These are phyloP conservation scores for Cladosporium sp. DNA, from an alignment of 2,329 filamentous ascomycete genomes.

Conservation along the genomic window DNA sequence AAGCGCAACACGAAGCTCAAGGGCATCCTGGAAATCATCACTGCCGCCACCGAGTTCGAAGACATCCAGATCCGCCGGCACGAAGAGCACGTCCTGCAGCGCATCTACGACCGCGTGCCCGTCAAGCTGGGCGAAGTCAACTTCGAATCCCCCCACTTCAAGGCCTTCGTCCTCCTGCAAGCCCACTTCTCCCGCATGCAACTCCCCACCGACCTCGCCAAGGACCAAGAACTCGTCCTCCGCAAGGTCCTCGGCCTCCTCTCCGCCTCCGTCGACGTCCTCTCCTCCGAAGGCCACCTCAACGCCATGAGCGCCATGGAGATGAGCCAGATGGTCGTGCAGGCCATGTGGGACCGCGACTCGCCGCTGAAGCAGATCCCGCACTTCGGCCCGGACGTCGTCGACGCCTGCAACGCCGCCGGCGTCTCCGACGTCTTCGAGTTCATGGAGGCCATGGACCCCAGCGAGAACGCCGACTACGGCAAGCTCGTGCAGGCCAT, in stretches of 20 bases:
- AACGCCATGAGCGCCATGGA: constrained; percentile 99
- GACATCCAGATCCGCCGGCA: constrained; percentile 89
- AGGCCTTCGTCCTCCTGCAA: constrained; percentile 93
- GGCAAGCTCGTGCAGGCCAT: constrained; percentile 69
- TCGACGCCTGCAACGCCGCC: constrained; percentile 74
- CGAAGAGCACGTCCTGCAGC: constrained; percentile 78
- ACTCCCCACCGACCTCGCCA: constrained; percentile 87
- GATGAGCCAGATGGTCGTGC: constrained; percentile 97
- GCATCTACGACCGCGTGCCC: constrained; percentile 89
- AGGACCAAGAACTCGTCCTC: constrained; percentile 87
- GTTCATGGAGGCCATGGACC: constrained; percentile 99
- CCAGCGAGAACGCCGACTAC: constrained; percentile 82
- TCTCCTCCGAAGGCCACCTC: constrained; percentile 90
- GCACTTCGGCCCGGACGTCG: constrained; percentile 77
- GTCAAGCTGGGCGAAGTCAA: constrained; percentile 87
- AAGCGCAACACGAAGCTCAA: constrained; percentile 88
- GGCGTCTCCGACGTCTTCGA: constrained; percentile 90
- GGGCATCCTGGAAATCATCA: constrained; percentile 93
- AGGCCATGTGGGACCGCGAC: constrained; percentile 98
- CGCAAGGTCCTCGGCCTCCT: constrained; percentile 80
- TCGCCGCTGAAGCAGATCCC: constrained; percentile 96
- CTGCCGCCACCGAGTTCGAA: constrained; percentile 94
- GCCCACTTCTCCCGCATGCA: constrained; percentile 98
- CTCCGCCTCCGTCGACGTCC: constrained; percentile 86
- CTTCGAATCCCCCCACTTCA: constrained; percentile 95